Conservation (phyloP, 306 rosid genomes). For the Medicago lupulina region DNA sequence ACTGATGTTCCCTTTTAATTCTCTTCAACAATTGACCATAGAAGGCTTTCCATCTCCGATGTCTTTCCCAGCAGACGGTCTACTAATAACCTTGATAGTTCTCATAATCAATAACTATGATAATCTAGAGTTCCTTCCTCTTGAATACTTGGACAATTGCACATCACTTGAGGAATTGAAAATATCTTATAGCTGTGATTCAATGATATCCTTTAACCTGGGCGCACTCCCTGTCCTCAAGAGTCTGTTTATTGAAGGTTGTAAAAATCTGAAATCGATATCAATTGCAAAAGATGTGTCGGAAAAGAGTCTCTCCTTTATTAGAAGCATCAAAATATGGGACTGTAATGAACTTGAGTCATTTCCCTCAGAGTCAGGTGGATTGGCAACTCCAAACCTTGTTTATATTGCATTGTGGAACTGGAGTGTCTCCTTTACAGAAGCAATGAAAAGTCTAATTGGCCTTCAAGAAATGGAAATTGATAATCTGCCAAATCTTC, state of each 20-base stretch:
- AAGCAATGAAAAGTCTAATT: neutral
- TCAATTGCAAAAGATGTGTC: neutral
- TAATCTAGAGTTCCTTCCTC: conserved; percentile 15
- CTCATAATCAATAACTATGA: neutral
- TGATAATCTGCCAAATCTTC: conserved; percentile 14
- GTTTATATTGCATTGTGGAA: neutral
- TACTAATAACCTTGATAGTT: neutral
- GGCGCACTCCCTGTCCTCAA: neutral
- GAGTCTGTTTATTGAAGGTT: neutral
- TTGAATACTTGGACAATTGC: neutral
- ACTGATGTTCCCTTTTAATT: neutral
- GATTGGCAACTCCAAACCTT: neutral
- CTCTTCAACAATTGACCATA: neutral
- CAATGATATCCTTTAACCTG: conserved; percentile 6
- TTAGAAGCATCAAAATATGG: neutral
- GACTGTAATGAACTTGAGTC: conserved; percentile 15
- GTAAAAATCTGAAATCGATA: conserved; percentile 5
- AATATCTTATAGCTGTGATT: conserved; percentile 16
- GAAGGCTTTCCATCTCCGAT: neutral
- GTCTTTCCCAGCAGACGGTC: conserved; percentile 22
- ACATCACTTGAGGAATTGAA: neutral
- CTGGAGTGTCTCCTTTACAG: too few species aligned
- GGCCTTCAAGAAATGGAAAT: conserved; percentile 5
- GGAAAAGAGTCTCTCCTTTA: neutral
- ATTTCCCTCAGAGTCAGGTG: neutral